Evolutionary conservation across 176 grass and related monocot species (phyloP).

Genomic region (Miscanthus lutarioriparius): DNA sequence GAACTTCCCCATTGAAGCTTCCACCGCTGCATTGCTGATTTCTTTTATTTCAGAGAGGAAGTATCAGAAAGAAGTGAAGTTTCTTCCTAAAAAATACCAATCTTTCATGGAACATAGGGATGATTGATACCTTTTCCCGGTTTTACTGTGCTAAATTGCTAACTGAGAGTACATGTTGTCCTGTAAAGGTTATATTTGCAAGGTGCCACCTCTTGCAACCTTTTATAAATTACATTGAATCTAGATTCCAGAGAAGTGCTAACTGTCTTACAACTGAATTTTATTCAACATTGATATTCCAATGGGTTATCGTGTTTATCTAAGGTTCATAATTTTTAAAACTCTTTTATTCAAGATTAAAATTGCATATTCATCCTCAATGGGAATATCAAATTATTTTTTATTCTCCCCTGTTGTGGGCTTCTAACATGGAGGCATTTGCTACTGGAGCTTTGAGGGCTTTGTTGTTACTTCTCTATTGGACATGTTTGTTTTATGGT

Average conservation of each 20-base stretch:
- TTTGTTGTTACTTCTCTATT: too few relatives aligned
- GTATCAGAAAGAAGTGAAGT: background rate
- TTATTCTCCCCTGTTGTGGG: too few relatives aligned
- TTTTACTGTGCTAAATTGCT: background rate
- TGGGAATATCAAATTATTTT: too few relatives aligned
- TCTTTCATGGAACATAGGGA: background rate
- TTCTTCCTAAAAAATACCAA: background rate
- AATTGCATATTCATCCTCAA: too few relatives aligned
- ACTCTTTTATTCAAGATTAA: too few relatives aligned
- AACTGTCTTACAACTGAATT: too few relatives aligned
- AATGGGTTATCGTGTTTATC: too few relatives aligned
- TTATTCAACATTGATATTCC: too few relatives aligned
- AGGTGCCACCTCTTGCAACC: background rate
- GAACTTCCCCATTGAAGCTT: background rate
- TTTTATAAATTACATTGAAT: background rate
- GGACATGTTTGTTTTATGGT: too few relatives aligned
- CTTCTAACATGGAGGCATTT: too few relatives aligned
- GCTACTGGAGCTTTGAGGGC: too few relatives aligned
- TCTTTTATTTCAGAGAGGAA: background rate
- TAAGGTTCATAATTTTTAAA: too few relatives aligned
- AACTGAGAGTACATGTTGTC: background rate
- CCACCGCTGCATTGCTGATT: background rate
- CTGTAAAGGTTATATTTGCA: background rate
- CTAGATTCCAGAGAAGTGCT: background rate
- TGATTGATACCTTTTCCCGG: background rate